Conservation (phyloP, 352 stramenopile species). For the Phytophthora nicotianae region DNA sequence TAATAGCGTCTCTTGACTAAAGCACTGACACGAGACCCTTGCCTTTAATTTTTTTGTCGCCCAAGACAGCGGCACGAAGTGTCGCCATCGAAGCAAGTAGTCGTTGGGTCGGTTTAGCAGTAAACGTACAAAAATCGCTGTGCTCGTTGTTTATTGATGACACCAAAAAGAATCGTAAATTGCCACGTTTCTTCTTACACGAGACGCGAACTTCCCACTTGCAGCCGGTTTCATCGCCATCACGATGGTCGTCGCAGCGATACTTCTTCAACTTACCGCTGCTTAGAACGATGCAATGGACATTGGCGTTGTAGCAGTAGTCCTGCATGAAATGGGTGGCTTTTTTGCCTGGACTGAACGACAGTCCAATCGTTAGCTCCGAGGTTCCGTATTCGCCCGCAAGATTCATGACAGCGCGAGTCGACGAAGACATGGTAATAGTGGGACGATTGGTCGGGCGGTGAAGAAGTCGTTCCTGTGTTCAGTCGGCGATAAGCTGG, state of each 20-base stretch:
- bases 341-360: not conserved
- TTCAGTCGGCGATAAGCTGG: no score
- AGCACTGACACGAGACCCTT: constrained; percentile 1
- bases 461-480: not conserved
- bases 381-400: not conserved
- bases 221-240: not conserved
- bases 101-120: constrained; percentile 1
- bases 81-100: not conserved
- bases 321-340: not conserved
- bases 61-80: not conserved
- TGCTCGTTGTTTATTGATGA: not conserved
- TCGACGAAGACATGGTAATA: not conserved
- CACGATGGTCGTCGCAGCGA: not conserved
- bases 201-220: not conserved
- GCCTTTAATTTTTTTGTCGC: not conserved
- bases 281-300: not conserved
- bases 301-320: not conserved
- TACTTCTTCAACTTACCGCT: constrained; percentile 1
- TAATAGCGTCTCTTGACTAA: constrained; percentile 2
- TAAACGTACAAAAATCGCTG: constrained; percentile 11
- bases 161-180: not conserved
- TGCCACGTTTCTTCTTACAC: not conserved
- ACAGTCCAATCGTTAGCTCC: not conserved
- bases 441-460: no score
- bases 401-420: not conserved